Conservation (phyloP, 306 rosid genomes). For the Chamaecrista fasciculata region DNA sequence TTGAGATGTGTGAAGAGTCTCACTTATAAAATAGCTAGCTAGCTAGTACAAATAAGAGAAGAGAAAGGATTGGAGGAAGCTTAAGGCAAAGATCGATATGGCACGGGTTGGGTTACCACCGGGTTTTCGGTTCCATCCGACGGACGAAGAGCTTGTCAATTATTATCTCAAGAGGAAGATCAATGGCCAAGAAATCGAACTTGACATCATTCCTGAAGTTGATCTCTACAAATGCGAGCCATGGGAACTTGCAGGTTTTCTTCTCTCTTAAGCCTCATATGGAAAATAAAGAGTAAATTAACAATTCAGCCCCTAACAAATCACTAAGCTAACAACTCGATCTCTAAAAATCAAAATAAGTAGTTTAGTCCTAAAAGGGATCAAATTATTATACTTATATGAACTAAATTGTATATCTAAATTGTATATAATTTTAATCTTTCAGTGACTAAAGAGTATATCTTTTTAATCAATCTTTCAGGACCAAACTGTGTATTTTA, state of each 20-base stretch:
- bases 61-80: neutral
- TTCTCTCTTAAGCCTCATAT: neutral
- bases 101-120: conserved; percentile 98
- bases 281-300: no score
- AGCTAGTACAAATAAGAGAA: neutral
- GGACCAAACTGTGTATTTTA: no score
- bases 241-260: conserved; percentile 92
- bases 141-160: conserved; percentile 95
- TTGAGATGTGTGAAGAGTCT: conserved; percentile 34
- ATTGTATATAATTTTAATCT: no score
- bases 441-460: no score
- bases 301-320: no score
- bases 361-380: no score
- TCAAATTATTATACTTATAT: no score
- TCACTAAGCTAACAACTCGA: neutral
- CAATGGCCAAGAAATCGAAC: conserved; percentile 90
- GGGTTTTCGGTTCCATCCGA: conserved; percentile 98
- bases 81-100: conserved; percentile 41
- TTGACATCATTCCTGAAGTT: conserved; percentile 95
- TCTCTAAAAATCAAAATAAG: no score
- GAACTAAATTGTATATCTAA: no score
- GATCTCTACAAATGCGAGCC: conserved; percentile 99
- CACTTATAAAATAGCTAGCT: conserved; percentile 29
- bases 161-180: conserved; percentile 92
- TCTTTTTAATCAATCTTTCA: no score